Percentiles rank a stretch among this genome's conserved stretches.
phyloP scores from a whole-genome alignment of 2,329 filamentous ascomycete genomes.

The Colletotrichum abscissum region DNA sequence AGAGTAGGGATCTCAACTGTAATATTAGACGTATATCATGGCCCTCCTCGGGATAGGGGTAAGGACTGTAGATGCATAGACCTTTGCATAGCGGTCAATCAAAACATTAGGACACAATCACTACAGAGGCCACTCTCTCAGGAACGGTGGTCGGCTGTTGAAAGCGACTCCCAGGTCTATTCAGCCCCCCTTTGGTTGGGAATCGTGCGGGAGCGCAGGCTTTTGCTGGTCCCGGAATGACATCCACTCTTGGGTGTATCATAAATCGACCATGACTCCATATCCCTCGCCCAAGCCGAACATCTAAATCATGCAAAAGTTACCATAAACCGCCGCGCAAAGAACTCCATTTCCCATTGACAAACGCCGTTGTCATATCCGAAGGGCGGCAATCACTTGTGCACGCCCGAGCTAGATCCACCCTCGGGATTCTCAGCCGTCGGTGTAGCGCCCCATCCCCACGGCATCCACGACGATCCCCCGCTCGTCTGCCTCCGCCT shows the following conservation, averaged over 20 bases:
- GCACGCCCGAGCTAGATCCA: slow-evolving; percentile 52
- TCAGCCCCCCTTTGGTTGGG: neutral
- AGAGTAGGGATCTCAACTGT: slow-evolving; percentile 7
- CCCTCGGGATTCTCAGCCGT: slow-evolving; percentile 37
- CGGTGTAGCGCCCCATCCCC: slow-evolving; percentile 51
- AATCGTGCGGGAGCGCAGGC: slow-evolving; percentile 25
- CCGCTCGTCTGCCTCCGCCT: slow-evolving; percentile 44
- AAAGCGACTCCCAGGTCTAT: slow-evolving; percentile 21
- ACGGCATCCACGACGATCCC: slow-evolving; percentile 61
- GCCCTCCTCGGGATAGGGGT: neutral
- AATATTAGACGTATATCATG: neutral
- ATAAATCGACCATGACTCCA: slow-evolving; percentile 24
- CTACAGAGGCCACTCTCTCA: neutral
- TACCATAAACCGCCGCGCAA: slow-evolving; percentile 32
- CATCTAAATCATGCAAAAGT: slow-evolving; percentile 20
- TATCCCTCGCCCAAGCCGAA: slow-evolving; percentile 5
- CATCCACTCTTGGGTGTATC: slow-evolving; percentile 3
- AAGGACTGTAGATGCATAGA: neutral
- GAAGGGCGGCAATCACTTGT: slow-evolving; percentile 40
- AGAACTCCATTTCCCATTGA: slow-evolving; percentile 38
- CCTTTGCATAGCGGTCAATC: slow-evolving; percentile 13
- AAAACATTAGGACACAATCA: neutral
- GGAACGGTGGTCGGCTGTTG: slow-evolving; percentile 4
- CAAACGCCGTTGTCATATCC: slow-evolving; percentile 10
- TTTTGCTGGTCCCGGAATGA: slow-evolving; percentile 24